Conservation (phyloP, 257 asterid species). For the Ilex asprella region DNA sequence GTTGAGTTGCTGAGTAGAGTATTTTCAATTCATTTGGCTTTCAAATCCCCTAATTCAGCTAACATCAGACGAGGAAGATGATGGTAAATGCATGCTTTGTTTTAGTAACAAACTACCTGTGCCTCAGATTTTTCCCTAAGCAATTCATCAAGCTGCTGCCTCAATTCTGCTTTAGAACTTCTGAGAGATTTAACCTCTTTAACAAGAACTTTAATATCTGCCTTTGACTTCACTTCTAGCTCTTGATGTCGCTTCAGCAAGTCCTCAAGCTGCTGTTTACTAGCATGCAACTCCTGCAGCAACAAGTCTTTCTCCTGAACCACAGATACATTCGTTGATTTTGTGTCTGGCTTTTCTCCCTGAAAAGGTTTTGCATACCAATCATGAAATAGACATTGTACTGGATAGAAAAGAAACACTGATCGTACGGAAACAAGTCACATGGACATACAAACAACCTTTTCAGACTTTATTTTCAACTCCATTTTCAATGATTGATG, state of each 20-base stretch:
- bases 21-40: no score
- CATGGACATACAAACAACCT: constrained; percentile 38
- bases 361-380: constrained; percentile 22
- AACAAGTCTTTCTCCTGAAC: constrained; percentile 39
- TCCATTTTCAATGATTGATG: constrained; percentile 80
- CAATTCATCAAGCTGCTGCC: constrained; percentile 54
- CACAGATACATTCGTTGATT: constrained; percentile 21
- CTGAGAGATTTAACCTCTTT: constrained; percentile 92
- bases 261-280: constrained; percentile 52
- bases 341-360: constrained; percentile 34
- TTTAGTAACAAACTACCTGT: constrained; percentile 50
- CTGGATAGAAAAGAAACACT: constrained; percentile 11
- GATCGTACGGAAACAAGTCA: constrained; percentile 10
- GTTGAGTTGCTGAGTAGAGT: no score
- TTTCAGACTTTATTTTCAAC: constrained; percentile 58
- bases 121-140: constrained; percentile 43
- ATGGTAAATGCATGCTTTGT: constrained; percentile 5
- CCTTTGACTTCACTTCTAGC: constrained; percentile 69
- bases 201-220: constrained; percentile 80
- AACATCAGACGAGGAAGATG: neutral
- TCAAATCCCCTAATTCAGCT: no score
- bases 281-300: constrained; percentile 53
- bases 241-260: constrained; percentile 63
- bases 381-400: constrained; percentile 10
- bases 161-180: constrained; percentile 62